Evolutionary conservation across 768 basidiomycete species (phyloP).

Genomic region (Mycena galericulata): DNA sequence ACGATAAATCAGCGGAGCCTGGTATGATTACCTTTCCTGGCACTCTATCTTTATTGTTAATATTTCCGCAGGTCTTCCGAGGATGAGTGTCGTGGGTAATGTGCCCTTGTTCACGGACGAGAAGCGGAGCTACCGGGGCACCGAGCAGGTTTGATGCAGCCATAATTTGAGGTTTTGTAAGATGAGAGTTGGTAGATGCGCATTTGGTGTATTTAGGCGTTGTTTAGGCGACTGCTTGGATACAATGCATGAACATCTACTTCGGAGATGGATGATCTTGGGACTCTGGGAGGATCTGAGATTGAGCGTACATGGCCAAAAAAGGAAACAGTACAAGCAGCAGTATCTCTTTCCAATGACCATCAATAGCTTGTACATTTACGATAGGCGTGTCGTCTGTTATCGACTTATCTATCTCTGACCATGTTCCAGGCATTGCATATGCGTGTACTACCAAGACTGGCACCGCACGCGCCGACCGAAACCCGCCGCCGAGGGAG

Average conservation of each 20-base stretch:
- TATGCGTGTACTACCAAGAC: constrained; percentile 95
- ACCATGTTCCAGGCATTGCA: constrained; percentile 76
- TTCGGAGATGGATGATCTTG: no score
- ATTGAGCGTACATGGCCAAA: not conserved
- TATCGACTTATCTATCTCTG: constrained; percentile 17
- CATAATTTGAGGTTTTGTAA: not conserved
- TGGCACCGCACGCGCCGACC: constrained; percentile 88
- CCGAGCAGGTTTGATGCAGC: constrained; percentile 42
- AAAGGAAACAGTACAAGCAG: not conserved
- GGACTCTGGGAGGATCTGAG: no score
- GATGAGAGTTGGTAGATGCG: not conserved
- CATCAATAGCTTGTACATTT: constrained; percentile 93
- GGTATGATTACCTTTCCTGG: not conserved
- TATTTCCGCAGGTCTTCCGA: constrained; percentile 39
- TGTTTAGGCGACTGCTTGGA: no score
- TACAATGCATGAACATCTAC: no score
- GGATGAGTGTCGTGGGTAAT: constrained; percentile 48
- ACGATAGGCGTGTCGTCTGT: constrained; percentile 73
- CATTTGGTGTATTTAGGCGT: not conserved
- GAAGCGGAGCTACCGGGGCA: constrained; percentile 45
- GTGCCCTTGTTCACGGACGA: constrained; percentile 58
- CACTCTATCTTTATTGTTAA: not conserved
- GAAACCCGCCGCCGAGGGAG: constrained; percentile 77
- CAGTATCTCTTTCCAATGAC: constrained; percentile 69
- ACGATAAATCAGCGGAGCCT: constrained; percentile 36